Base-by-base conservation (phyloP, 2,329 filamentous ascomycete species). In the Fusarium foetens region DNA sequence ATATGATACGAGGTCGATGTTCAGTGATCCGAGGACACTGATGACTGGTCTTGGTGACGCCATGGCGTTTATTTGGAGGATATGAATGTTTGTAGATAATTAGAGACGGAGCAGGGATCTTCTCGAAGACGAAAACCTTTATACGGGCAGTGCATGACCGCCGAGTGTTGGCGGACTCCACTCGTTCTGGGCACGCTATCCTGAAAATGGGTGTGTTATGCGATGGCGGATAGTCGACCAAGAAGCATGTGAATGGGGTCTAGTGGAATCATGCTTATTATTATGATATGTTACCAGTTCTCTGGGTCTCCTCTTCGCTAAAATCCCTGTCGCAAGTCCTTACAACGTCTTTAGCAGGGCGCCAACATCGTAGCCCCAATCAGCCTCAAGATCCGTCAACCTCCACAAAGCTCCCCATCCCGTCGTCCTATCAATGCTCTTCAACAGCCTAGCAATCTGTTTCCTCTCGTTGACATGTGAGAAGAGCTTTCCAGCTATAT, bases 1-100 rank as follows among this genome's bases (percentile, higher is more conserved):
- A 76, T 94, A 91, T 38, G 94, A 95, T 70, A 97, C 93, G 71
- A 98, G 91, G 84, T 99, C 95, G 79, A 93, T 93, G 84, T 98
- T 98, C 65, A 99, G 90, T 33, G 95, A 98, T 75, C 95, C 95
- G 74, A 98, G 90, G 68, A 98, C 89, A 70, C 92, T 92, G 81
- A 98, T 96, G 76, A 55, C 48, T 8, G 63, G 65, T 8, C 35
- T 68, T 27, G 55, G 9, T 36, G 45, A 53, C 4, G 36, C 12
- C 63, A 68, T 68, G 27, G 4, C 8, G 31, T 12, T 8, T 36
- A 7, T 10, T 0, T 14, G 11, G 5, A 3, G 14, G 5, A n/a
- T 23, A 33, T 25, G 17, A 17, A 19, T 27, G 23, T 13, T 27
- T 41, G 42, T 13, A 25, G 16, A 14, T 13, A 23, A 10, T 11